These are phyloP conservation scores for Arthrocladium fulminans DNA, from an alignment of 2,329 filamentous ascomycete genomes.

Conservation along the genomic window DNA sequence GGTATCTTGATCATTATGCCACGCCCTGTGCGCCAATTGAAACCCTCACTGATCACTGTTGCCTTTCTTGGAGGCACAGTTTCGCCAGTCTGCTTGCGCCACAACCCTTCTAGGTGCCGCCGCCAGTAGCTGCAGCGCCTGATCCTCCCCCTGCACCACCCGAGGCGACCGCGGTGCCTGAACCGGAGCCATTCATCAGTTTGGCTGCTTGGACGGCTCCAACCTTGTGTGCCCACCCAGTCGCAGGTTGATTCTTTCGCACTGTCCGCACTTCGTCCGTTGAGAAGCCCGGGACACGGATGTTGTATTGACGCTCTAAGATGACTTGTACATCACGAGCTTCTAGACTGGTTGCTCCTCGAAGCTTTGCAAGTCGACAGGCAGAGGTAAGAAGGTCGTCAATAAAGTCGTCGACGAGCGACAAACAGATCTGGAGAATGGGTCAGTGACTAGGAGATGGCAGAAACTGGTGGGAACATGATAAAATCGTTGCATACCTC, in stretches of 20 bases:
- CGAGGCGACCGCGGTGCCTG: not conserved
- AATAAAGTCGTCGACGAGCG: conserved; percentile 87
- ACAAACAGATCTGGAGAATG: conserved; percentile 63
- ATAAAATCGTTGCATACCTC: conserved; percentile 54
- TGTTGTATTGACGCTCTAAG: conserved; percentile 77
- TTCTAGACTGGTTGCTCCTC: conserved; percentile 81
- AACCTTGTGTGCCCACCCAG: conserved; percentile 93
- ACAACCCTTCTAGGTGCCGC: conserved; percentile 2
- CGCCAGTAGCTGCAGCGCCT: conserved; percentile 1
- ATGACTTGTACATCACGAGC: conserved; percentile 77
- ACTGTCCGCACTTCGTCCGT: conserved; percentile 92
- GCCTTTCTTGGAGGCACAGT: not conserved
- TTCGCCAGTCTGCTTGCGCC: not conserved
- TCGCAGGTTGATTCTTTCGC: conserved; percentile 79
- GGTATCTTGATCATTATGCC: not conserved
- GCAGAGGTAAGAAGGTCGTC: conserved; percentile 81
- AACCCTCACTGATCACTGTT: conserved; percentile 1
- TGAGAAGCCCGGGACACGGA: conserved; percentile 86
- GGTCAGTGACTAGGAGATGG: conserved; percentile 9
- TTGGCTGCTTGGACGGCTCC: conserved; percentile 68
- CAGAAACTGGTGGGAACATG: not conserved
- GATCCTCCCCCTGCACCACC: not conserved
- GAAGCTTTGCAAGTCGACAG: conserved; percentile 86
- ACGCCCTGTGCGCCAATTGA: not conserved
- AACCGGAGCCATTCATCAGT: conserved; percentile 17